A percentile compares a stretch with the other conserved stretches of the same genome.
phyloP scores from a whole-genome alignment of 495 filamentous ascomycete species.

The Penicillium canariense region DNA sequence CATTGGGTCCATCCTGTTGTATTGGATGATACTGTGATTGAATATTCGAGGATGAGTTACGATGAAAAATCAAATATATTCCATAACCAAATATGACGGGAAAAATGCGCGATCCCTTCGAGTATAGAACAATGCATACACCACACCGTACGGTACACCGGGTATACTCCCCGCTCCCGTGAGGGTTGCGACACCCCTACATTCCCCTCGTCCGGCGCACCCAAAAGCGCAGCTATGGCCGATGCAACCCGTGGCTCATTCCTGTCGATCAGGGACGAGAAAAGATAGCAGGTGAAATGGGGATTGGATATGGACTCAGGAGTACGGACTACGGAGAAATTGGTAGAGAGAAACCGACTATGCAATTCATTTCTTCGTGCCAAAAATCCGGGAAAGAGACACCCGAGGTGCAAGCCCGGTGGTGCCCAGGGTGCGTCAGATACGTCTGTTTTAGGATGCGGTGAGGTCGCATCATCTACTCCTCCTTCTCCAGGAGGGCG shows the following conservation, averaged over 20 bases:
- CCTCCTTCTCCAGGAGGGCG: slow-evolving; percentile 73
- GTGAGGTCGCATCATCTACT: slow-evolving; percentile 26
- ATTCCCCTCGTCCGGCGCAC: background rate
- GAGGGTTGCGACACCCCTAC: background rate
- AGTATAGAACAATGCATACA: background rate
- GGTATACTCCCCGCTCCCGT: too few relatives aligned
- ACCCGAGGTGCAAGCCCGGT: background rate
- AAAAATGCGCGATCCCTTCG: too few relatives aligned
- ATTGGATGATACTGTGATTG: too few relatives aligned
- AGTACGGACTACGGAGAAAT: too few relatives aligned
- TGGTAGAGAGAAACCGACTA: slow-evolving; percentile 4
- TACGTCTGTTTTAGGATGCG: background rate
- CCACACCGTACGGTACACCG: too few relatives aligned
- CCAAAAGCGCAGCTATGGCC: background rate
- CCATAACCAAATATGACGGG: too few relatives aligned
- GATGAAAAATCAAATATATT: too few relatives aligned
- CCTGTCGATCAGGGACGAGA: slow-evolving; percentile 13
- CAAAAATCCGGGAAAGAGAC: slow-evolving; percentile 5
- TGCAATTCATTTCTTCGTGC: slow-evolving; percentile 28
- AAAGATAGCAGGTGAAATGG: background rate
- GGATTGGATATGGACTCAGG: too few relatives aligned
- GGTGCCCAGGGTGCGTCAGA: background rate
- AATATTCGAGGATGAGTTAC: too few relatives aligned
- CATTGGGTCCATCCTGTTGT: too few relatives aligned
- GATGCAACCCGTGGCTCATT: slow-evolving; percentile 18